Evolutionary conservation across 352 stramenopile species (phyloP).

Genomic region (Globisporangium parvum): DNA sequence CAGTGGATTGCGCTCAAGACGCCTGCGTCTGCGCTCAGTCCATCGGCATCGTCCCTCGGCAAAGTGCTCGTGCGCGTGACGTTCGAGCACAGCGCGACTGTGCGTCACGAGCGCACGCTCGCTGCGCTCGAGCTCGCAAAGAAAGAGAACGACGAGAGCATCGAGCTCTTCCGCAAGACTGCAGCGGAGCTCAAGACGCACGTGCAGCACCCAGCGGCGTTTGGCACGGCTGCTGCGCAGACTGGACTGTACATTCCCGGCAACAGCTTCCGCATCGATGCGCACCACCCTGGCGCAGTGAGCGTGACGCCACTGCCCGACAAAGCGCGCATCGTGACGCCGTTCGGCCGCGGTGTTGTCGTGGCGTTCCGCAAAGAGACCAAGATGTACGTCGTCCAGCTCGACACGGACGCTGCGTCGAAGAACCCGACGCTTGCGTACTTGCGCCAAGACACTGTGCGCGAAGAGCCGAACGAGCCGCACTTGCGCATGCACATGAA

Average conservation of each 20-base stretch:
- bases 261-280: slow-evolving; percentile 54
- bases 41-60: slow-evolving; percentile 14
- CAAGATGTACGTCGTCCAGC: slow-evolving; percentile 80
- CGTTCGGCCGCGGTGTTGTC: slow-evolving; percentile 67
- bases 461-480: slow-evolving; percentile 60
- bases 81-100: slow-evolving; percentile 52
- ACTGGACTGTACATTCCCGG: slow-evolving; percentile 72
- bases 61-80: slow-evolving; percentile 51
- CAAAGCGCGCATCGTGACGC: slow-evolving; percentile 67
- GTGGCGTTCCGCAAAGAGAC: slow-evolving; percentile 62
- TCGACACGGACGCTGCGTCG: slow-evolving; percentile 48
- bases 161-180: slow-evolving; percentile 55
- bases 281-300: slow-evolving; percentile 65
- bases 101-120: slow-evolving; percentile 35
- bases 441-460: slow-evolving; percentile 53
- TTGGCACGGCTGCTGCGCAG: slow-evolving; percentile 37
- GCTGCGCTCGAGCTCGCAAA: slow-evolving; percentile 43
- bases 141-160: slow-evolving; percentile 57
- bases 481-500: slow-evolving; percentile 76
- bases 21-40: slow-evolving; percentile 20
- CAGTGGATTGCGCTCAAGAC: slow-evolving; percentile 49
- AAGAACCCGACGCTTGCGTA: slow-evolving; percentile 69
- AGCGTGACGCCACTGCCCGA: slow-evolving; percentile 56
- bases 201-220: slow-evolving; percentile 60
- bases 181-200: slow-evolving; percentile 40